Evolutionary conservation across 2,329 filamentous ascomycete species (phyloP).

Genomic region (Penicillium sclerotigenum): DNA sequence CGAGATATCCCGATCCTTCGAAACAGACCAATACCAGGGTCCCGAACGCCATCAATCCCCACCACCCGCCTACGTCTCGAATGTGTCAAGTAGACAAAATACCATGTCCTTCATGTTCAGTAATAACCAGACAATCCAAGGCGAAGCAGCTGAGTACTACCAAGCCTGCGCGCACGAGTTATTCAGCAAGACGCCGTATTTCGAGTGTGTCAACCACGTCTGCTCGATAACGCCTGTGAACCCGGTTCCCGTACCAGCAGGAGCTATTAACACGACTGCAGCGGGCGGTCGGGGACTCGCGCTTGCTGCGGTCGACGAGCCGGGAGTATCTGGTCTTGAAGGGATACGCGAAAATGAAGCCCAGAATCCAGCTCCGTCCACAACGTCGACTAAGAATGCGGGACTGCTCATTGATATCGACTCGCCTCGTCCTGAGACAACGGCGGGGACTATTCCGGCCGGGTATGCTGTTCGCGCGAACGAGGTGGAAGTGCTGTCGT

Average conservation of each 20-base stretch:
- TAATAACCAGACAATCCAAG: constrained; percentile 27
- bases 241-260: constrained; percentile 15
- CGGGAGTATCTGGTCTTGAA: neutral
- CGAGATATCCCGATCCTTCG: constrained; percentile 16
- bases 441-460: neutral
- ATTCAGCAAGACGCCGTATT: constrained; percentile 41
- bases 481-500: constrained; percentile 1
- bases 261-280: neutral
- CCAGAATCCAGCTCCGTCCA: neutral
- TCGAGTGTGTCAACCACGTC: constrained; percentile 45
- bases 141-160: constrained; percentile 42
- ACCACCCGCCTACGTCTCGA: constrained; percentile 3
- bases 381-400: neutral
- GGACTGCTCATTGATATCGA: constrained; percentile 23
- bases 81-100: constrained; percentile 11
- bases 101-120: constrained; percentile 25
- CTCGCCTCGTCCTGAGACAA: constrained; percentile 5
- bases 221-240: constrained; percentile 37
- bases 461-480: constrained; percentile 1
- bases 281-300: constrained; percentile 18
- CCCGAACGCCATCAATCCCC: neutral
- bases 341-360: neutral
- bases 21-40: neutral
- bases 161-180: constrained; percentile 47
- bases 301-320: constrained; percentile 14